Base-by-base conservation (phyloP, 306 rosid genomes). In the Dalbergia cultrata region DNA sequence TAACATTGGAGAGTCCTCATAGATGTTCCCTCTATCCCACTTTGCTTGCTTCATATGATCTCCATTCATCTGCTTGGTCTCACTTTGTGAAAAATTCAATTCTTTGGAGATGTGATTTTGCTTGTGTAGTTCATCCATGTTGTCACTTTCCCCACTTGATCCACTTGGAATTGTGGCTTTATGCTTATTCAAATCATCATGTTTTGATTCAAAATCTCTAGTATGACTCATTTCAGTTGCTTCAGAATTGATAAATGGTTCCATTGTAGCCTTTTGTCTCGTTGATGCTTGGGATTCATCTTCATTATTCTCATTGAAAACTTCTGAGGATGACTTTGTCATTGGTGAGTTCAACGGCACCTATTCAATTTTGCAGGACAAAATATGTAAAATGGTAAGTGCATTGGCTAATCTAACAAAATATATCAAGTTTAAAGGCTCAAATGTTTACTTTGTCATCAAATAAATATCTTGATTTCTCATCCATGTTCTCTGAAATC, bases 321-420 rank as follows among this genome's bases (percentile, higher is more conserved):
- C 34, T 75, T 70, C 37, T 12, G 34, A 67, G 80, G 80, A 59
- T 44, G 87, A 80, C 58, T 76, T 80, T 70, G 17, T n/a, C 41
- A 57, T 65, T 59, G 64, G 57, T 52, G 72, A 52, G 54, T 81
- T 60, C 21, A 83, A 44, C 11, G 76, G 79, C 37, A 56, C 84
- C 90, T 84, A 33, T 78, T 64, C 10, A 80, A 9, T 81, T 53
- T 61, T 59, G n/a, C 11, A 74, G 35, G 31, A 26, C 31, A 11
- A 70, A 79, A 81, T 14, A 64, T 26, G 5, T 64, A 62, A 0
- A 22, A 8, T 50, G 22, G 26, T 75, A 16, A 72, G 72, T 26
- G 17, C 54, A 53, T 12, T 22, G 49, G 9, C 61, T 63, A 59
- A 50, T 65, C 21, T 41, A 33, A 8, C 31, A 39, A 56, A 22